These are phyloP conservation scores for Annulohypoxylon stygium DNA, from an alignment of 495 filamentous ascomycete species.

Conservation along the genomic window DNA sequence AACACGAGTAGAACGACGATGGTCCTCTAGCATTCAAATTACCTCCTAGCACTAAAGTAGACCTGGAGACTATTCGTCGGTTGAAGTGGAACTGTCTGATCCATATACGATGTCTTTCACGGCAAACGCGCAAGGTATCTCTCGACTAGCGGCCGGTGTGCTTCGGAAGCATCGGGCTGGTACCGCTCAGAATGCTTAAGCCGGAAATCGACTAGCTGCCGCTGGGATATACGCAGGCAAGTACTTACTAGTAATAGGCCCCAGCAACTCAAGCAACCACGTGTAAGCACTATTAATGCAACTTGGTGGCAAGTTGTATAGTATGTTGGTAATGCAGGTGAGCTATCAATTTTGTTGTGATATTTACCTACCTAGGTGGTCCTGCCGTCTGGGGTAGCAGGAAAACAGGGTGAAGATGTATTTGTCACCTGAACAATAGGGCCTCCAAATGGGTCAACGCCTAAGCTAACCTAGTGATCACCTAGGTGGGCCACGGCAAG, in stretches of 20 bases:
- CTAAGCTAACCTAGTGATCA: background rate
- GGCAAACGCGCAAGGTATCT: background rate
- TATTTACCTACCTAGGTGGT: background rate
- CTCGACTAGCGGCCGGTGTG: background rate
- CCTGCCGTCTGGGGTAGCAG: background rate
- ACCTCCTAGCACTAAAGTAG: background rate
- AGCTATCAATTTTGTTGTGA: background rate
- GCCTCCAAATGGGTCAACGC: background rate
- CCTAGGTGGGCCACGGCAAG: background rate
- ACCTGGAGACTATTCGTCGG: background rate
- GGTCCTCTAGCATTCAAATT: background rate
- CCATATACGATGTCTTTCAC: background rate
- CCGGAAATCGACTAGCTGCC: constrained; percentile 3
- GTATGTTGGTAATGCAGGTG: background rate
- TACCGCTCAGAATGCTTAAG: constrained; percentile 1
- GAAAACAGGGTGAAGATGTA: background rate
- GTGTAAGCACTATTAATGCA: constrained; percentile 9
- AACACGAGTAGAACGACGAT: background rate
- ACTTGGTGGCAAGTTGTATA: background rate
- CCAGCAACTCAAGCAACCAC: background rate
- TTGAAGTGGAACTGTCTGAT: constrained; percentile 6
- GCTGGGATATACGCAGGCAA: background rate
- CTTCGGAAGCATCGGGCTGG: background rate
- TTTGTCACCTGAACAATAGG: background rate
- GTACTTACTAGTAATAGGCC: background rate